Conservation (phyloP, 2,329 filamentous ascomycete genomes). For the Claviceps capensis region DNA sequence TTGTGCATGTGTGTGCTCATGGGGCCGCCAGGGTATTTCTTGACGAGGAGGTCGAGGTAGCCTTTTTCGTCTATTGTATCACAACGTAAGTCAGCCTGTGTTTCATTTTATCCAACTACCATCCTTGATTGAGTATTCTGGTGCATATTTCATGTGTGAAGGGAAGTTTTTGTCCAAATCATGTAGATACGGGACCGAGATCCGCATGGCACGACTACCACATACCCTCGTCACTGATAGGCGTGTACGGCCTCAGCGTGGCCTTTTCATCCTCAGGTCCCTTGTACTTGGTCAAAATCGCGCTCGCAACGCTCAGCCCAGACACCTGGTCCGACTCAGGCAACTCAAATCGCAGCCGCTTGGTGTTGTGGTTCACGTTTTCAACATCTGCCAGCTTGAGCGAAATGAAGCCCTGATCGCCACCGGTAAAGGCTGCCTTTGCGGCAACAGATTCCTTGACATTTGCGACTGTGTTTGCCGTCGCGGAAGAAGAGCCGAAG, state of each 20-base stretch:
- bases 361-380: slow-evolving; percentile 84
- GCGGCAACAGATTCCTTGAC: slow-evolving; percentile 27
- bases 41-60: slow-evolving; percentile 78
- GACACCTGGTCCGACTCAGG: slow-evolving; percentile 74
- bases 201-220: background rate
- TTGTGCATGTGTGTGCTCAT: slow-evolving; percentile 86
- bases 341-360: slow-evolving; percentile 78
- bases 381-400: slow-evolving; percentile 70
- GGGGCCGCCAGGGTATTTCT: slow-evolving; percentile 77
- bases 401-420: slow-evolving; percentile 78
- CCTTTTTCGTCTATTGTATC: slow-evolving; percentile 57
- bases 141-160: background rate
- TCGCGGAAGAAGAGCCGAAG: slow-evolving; percentile 37
- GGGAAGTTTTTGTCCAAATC: no score
- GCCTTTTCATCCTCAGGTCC: slow-evolving; percentile 71
- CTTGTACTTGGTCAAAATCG: slow-evolving; percentile 85
- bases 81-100: background rate
- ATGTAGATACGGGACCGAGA: no score
- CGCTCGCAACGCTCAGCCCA: slow-evolving; percentile 71
- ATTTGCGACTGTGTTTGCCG: slow-evolving; percentile 34
- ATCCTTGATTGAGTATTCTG: no score
- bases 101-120: background rate
- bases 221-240: slow-evolving; percentile 70
- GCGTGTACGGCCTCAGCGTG: slow-evolving; percentile 84
- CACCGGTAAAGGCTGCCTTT: slow-evolving; percentile 55